Base-by-base conservation (phyloP, 352 stramenopile species). In the Phytopythium mirpurense region DNA sequence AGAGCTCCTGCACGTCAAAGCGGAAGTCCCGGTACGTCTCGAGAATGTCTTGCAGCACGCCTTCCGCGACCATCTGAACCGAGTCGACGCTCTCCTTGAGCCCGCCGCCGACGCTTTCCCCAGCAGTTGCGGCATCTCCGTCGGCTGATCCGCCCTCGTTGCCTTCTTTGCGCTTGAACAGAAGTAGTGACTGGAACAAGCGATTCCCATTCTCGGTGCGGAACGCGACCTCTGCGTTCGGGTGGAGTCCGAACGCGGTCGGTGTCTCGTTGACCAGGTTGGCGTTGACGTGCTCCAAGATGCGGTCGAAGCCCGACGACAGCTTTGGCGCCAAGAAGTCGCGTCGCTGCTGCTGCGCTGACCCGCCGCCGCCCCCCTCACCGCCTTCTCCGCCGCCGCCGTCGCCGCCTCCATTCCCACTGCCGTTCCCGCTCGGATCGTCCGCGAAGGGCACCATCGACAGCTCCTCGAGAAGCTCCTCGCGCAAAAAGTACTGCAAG, bases 201-300 rank as follows among this genome's bases (percentile, higher is more conserved):
- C 72, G 67, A 21, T 96, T 83, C 0, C 84, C 88, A 37, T 80
- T 74, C 11, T 90, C 73, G 12, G 89, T 98, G 21, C 88, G 83
- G 59, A 97, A 98, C 18, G 82, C 84, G 15, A 98, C 93, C 59
- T 97, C 90, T 7, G 90, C 87, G 63, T 98, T 98, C n/a, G 91
- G 86, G 52, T 98, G 91, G 40, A 98, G 42, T 0, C 90, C 90
- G 72, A 98, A 97, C 3, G 88, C 87, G 11, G 83, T 73, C 0
- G 91, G 89, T 1, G 84, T 85, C 38, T 98, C 91, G 35, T 74
- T 85, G 29, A 76, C 36, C n/a, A 97, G 62, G n/a, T 73, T 67
- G 5, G 59, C 54, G 36, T 97, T 88, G 29, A 98, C 74, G 54
- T 97, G 88, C 41, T 97, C 87, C 11, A 98, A 53, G 32, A 96